Evolutionary conservation across 192 early-diverging fungal species (phyloP), one percentile per base, ranked within the genome.

Genomic region (Linnemannia zychae): DNA sequence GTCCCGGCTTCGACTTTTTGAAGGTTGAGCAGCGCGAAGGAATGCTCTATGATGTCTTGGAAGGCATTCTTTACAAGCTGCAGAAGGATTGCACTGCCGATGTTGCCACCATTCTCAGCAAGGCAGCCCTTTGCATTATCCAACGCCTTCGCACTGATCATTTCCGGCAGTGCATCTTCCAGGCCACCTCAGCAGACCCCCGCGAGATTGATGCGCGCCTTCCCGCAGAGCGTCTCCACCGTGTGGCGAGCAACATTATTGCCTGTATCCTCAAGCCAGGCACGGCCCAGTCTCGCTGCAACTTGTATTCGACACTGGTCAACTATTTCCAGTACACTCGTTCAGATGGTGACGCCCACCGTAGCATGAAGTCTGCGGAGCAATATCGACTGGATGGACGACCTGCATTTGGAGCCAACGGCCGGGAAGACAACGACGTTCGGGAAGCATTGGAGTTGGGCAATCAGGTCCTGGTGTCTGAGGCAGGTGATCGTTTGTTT

Each of bases 261-360:
- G 89, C 84, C 16, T 91, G 93, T 7, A 93, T 94, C 34, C 75
- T 93, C 50, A 89, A 88, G 22, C 79, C 92, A 0, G 92, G 93
- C 2, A 86, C 90, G 13, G 89, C 94, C 16, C 80, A 91, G 33
- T 85, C 76, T 18, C 92, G 97, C 7, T 96, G 95, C 66, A 96
- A 97, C 80, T 84, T 97, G 31, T 97, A 98, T 81, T 90, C 92
- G 36, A 91, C 94, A 1, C 83, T 98, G 66, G 88, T 96, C 71
- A 91, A 91, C 71, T 94, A 94, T 72, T 82, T 97, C n/a, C 87
- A 91, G 68, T 95, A 93, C 74, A 91, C 91, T 12, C 88, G 83
- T 2, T 76, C 76, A 7, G 83, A 85, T 37, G 70, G 70, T 13
- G 76, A 79, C 20, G 76, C 65, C 12, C 74, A 72, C 31, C 37